Evolutionary conservation across 139 green algal species (phyloP).

Genomic region (Yamagishiella unicocca): DNA sequence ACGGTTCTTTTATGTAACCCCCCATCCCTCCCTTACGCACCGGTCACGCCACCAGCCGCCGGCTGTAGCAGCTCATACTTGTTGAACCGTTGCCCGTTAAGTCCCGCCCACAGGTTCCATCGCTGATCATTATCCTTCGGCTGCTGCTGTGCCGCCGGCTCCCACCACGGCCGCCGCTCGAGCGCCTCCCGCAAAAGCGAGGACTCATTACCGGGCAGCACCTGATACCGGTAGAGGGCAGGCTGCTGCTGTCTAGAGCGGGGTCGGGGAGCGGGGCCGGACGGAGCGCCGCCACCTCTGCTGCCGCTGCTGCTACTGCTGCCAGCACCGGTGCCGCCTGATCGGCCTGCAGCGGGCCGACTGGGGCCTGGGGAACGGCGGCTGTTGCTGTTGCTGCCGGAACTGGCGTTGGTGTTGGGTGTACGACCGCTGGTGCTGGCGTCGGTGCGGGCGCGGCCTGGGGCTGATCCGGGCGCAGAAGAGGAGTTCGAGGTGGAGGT

Average conservation of each 20-base stretch:
- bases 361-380: neutral
- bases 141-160: neutral
- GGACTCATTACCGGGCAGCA: conserved; percentile 64
- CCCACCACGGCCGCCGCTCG: conserved; percentile 56
- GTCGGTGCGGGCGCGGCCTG: too few species aligned
- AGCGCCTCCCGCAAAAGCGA: conserved; percentile 58
- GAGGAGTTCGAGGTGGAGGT: neutral
- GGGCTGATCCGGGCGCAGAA: too few species aligned
- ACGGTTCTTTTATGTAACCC: too few species aligned
- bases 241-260: neutral
- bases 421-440: too few species aligned
- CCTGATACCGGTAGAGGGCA: conserved; percentile 34
- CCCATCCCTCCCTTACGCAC: too few species aligned
- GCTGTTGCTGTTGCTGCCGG: neutral
- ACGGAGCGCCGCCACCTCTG: neutral
- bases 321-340: too few species aligned
- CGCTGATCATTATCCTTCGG: neutral
- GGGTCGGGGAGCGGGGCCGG: too few species aligned
- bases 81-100: conserved; percentile 60
- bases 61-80: conserved; percentile 33
- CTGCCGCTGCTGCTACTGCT: neutral
- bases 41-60: too few species aligned
- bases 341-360: neutral
- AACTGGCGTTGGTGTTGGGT: neutral
- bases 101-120: conserved; percentile 64